These are phyloP conservation scores for Xylaria sp. DNA, from an alignment of 2,329 filamentous ascomycete genomes.

Conservation along the genomic window DNA sequence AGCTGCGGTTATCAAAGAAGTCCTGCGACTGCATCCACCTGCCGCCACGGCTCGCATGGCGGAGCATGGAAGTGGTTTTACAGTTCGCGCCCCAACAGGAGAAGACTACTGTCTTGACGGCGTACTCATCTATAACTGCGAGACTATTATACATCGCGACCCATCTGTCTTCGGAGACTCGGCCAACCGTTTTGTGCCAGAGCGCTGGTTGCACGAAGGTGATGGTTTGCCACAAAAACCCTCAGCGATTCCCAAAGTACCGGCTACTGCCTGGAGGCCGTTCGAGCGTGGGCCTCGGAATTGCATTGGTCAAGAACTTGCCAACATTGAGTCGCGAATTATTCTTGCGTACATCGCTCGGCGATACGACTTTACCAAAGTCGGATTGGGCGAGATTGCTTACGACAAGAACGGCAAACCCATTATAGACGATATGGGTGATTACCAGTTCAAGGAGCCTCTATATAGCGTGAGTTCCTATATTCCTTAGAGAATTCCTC, in stretches of 20 bases:
- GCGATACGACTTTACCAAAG: constrained; percentile 29
- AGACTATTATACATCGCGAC: constrained; percentile 51
- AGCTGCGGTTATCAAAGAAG: constrained; percentile 54
- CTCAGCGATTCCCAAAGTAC: constrained; percentile 29
- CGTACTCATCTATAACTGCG: constrained; percentile 50
- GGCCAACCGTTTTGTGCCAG: constrained; percentile 52
- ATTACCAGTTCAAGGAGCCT: constrained; percentile 1
- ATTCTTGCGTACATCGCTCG: constrained; percentile 27
- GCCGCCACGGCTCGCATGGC: constrained; percentile 48
- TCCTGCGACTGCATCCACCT: constrained; percentile 50
- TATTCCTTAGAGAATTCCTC: neutral
- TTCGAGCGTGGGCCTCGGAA: constrained; percentile 27
- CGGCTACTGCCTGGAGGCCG: constrained; percentile 55
- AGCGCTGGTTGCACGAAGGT: constrained; percentile 52
- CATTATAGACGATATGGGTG: neutral
- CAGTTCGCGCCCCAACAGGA: constrained; percentile 46
- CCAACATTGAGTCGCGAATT: constrained; percentile 22
- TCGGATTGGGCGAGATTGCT: constrained; percentile 11
- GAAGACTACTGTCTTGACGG: constrained; percentile 49
- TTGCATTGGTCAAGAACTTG: constrained; percentile 30
- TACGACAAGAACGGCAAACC: neutral
- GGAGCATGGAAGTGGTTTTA: constrained; percentile 44
- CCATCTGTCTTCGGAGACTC: constrained; percentile 50
- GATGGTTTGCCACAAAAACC: neutral
- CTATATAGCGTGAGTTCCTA: constrained; percentile 18